Evolutionary conservation across 352 stramenopile genomes (phyloP).

Genomic region (Phytophthora palmivora): DNA sequence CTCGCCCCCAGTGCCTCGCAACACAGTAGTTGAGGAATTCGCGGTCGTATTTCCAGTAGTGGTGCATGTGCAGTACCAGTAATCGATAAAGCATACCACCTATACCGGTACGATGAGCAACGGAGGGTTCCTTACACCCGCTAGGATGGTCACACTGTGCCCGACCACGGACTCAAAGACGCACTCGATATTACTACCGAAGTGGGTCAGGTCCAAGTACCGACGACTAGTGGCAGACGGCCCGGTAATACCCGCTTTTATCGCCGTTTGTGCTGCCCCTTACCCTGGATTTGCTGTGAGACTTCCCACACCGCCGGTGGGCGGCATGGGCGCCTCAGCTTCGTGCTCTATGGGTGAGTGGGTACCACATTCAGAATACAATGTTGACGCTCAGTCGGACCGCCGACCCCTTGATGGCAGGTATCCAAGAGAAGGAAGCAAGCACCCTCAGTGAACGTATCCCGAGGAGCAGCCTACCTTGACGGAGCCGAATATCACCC

Average conservation of each 20-base stretch:
- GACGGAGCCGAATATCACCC: no score
- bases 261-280: background rate
- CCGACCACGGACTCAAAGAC: background rate
- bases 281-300: background rate
- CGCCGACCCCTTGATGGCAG: no score
- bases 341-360: background rate
- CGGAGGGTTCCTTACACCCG: slow-evolving; percentile 1
- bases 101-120: slow-evolving; percentile 4
- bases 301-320: background rate
- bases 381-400: no score
- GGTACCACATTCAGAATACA: no score
- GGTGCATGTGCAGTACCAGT: background rate
- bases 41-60: slow-evolving; percentile 1
- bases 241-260: slow-evolving; percentile 2
- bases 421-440: no score
- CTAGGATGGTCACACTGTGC: background rate
- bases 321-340: background rate
- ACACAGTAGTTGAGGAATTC: background rate
- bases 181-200: background rate
- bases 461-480: no score
- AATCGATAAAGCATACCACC: background rate
- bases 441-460: no score
- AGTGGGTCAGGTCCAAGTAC: background rate
- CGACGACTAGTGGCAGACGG: background rate
- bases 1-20: background rate